A percentile compares a stretch with the other conserved stretches of the same genome.
These are phyloP conservation scores for Thamnidium elegans DNA, from an alignment of 192 early-diverging fungal genomes.

Conservation along the genomic window DNA sequence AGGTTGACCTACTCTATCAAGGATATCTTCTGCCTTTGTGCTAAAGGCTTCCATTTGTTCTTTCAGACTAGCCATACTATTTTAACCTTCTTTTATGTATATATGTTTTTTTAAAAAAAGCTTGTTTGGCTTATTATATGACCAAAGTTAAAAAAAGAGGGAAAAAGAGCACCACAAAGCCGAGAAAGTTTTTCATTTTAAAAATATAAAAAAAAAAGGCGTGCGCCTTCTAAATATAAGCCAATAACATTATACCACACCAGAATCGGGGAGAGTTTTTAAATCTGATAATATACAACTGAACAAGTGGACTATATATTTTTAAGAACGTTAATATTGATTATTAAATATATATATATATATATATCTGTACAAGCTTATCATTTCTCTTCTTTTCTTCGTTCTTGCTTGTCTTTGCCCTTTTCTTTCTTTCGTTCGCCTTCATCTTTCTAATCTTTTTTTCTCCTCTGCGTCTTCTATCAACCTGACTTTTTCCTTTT, in stretches of 20 bases:
- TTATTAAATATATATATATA: too few species aligned
- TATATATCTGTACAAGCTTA: too few species aligned
- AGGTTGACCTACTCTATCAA: slow-evolving; percentile 73
- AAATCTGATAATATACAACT: too few species aligned
- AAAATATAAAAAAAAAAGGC: slow-evolving; percentile 7
- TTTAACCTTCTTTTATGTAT: background rate
- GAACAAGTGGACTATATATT: too few species aligned
- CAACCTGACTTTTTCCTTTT: too few species aligned
- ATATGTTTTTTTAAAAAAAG: background rate
- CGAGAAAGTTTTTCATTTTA: background rate
- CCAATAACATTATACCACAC: slow-evolving; percentile 19
- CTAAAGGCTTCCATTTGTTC: slow-evolving; percentile 48
- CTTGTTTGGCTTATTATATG: background rate
- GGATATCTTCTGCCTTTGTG: slow-evolving; percentile 66
- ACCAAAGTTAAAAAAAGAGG: slow-evolving; percentile 4
- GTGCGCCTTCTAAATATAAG: slow-evolving; percentile 14
- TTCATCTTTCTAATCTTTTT: too few species aligned
- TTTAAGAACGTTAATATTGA: too few species aligned
- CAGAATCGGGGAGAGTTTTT: background rate
- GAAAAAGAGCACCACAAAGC: background rate
- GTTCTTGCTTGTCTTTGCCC: too few species aligned
- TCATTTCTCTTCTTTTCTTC: too few species aligned
- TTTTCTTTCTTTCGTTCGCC: too few species aligned
- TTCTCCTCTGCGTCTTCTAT: too few species aligned
- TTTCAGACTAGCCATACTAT: slow-evolving; percentile 25